Evolutionary conservation across 164 flowering plant genomes (phyloP).

Genomic region (Hamamelis virginiana): DNA sequence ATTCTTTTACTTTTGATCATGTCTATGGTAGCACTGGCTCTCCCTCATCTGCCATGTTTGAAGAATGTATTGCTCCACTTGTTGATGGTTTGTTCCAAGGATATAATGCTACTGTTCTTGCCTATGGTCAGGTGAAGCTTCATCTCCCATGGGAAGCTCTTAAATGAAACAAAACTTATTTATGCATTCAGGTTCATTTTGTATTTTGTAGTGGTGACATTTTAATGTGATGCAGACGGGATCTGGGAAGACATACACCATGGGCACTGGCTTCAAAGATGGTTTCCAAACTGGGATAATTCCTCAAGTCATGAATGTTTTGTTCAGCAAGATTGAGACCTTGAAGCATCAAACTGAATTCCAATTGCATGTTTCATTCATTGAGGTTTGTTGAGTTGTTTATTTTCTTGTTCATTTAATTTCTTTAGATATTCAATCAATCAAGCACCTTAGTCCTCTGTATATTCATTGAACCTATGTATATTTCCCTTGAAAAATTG

Average conservation of each 20-base stretch:
- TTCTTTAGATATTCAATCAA: not conserved
- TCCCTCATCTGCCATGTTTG: slow-evolving; percentile 81
- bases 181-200: not conserved
- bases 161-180: not conserved
- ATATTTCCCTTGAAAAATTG: not conserved
- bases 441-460: not conserved
- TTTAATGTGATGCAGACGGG: slow-evolving; percentile 72
- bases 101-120: slow-evolving; percentile 99
- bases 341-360: slow-evolving; percentile 80
- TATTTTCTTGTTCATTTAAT: not conserved
- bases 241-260: slow-evolving; percentile 97
- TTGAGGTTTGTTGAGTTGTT: slow-evolving; percentile 61
- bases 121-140: slow-evolving; percentile 89
- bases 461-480: not conserved
- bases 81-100: slow-evolving; percentile 98
- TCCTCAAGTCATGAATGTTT: slow-evolving; percentile 84
- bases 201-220: slow-evolving; percentile 5
- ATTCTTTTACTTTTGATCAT: slow-evolving; percentile 97
- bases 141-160: not conserved
- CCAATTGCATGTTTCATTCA: slow-evolving; percentile 92
- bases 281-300: slow-evolving; percentile 74
- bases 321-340: slow-evolving; percentile 79
- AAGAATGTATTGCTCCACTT: slow-evolving; percentile 85
- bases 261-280: slow-evolving; percentile 90
- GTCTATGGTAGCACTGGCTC: slow-evolving; percentile 88